Percentiles rank a stretch among this genome's conserved stretches.
phyloP scores from a whole-genome alignment of 2,329 filamentous ascomycete genomes.

The Magnaporthiopsis rhizophila region DNA sequence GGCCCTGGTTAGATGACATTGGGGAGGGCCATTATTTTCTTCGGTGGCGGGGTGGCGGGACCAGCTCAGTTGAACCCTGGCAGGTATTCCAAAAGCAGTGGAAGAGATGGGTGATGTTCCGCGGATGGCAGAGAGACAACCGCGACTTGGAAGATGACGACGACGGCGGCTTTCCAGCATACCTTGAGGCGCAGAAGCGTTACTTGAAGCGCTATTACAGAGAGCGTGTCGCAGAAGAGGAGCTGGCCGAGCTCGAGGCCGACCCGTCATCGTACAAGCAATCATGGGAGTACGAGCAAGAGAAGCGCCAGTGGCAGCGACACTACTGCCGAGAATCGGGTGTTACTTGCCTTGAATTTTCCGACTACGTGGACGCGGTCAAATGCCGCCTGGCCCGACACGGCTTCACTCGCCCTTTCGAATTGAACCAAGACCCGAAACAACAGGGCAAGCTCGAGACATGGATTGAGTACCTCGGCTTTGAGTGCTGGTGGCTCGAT shows the following conservation, averaged over 20 bases:
- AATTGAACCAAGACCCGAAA: neutral
- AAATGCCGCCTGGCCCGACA: neutral
- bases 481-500: constrained; percentile 5
- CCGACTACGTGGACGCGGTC: constrained; percentile 1
- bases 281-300: neutral
- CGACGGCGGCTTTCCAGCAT: neutral
- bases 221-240: no score
- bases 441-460: neutral
- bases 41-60: neutral
- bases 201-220: neutral
- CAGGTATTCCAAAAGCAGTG: neutral
- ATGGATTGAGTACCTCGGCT: constrained; percentile 2
- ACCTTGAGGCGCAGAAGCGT: neutral
- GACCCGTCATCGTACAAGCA: neutral
- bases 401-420: constrained; percentile 1
- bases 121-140: constrained; percentile 4
- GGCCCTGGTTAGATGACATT: neutral
- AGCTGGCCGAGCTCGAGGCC: neutral
- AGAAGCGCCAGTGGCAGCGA: neutral
- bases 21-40: neutral
- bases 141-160: neutral
- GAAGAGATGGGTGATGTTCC: neutral
- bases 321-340: neutral
- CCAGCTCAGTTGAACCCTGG: no score
- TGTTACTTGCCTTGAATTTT: neutral